Percentiles rank a stretch among this genome's conserved stretches.
phyloP scores from a whole-genome alignment of 345 rosid species.

The Pugionium cornutum region DNA sequence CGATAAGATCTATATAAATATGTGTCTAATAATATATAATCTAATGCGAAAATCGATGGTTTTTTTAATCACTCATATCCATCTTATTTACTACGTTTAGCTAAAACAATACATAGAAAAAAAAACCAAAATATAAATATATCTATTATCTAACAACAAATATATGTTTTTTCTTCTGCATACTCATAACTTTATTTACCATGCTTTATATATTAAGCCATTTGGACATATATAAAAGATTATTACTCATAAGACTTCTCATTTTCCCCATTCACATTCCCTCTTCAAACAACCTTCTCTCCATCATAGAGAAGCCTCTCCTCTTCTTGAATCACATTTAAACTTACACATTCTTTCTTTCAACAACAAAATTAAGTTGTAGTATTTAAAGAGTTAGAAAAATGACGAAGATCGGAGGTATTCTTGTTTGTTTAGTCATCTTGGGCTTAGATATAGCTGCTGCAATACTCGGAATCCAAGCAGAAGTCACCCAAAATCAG shows the following conservation, averaged over 20 bases:
- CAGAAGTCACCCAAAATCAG: slow-evolving; percentile 85
- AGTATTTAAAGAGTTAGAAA: slow-evolving; percentile 20
- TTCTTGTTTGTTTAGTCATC: slow-evolving; percentile 71
- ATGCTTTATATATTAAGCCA: slow-evolving; percentile 16
- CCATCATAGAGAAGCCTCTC: slow-evolving; percentile 15
- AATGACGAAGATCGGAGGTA: slow-evolving; percentile 66
- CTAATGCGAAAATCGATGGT: too few relatives aligned
- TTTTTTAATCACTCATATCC: too few relatives aligned
- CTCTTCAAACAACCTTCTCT: slow-evolving; percentile 20
- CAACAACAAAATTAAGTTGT: not conserved
- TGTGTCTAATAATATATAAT: too few relatives aligned
- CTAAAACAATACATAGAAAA: too few relatives aligned
- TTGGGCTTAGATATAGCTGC: slow-evolving; percentile 80
- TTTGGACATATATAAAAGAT: slow-evolving; percentile 19
- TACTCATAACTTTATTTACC: slow-evolving; percentile 23
- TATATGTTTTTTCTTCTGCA: not conserved
- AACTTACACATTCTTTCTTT: not conserved
- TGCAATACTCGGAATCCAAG: slow-evolving; percentile 88
- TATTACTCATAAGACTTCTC: slow-evolving; percentile 26
- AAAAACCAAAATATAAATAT: too few relatives aligned
- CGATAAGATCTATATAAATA: too few relatives aligned
- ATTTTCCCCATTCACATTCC: slow-evolving; percentile 19
- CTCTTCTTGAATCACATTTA: slow-evolving; percentile 26
- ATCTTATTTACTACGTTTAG: too few relatives aligned
- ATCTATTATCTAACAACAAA: too few relatives aligned